Evolutionary conservation across 805 yeast genomes (phyloP), one percentile per base, ranked within the genome.

Genomic region (Candida verbasci): DNA sequence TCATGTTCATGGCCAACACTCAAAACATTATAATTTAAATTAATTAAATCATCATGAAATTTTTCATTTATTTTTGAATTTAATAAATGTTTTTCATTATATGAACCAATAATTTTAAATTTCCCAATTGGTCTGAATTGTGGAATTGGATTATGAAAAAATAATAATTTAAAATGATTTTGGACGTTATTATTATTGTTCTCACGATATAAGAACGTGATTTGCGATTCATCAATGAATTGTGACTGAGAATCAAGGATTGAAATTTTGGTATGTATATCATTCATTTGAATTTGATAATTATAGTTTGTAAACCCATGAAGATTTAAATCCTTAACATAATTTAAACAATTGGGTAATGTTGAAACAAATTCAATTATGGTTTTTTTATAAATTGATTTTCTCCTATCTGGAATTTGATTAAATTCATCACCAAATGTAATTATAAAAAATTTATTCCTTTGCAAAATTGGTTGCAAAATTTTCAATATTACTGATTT

Each of bases 1-100:
- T 60, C 65, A 42, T 67, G 72, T 42, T 67, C 72, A 41, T 67
- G 71, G 6, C 70, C 70, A 4, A 64, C 71, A 6, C 62, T 53
- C 1, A 65, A 57, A 5, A 52, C 69, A 24, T 60, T 48, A 43
- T 65, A 65, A 7, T 64, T 64, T 31, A 61, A 52, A 31, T 52
- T 51, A 26, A 56, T 45, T 18, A 66, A 50, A 40, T 67, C 72
- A 21, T 56, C 55, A 35, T 53, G 52, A 34, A 62, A 48, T 29
- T 53, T 47, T n/a, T 28, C 27, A 41, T 55, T 58, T 4, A 66
- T 56, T 5, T 47, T 45, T 8, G 61, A 45, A n/a, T 48, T 42
- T 28, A 67, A 47, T 2, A 52, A 51, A 32, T 60, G 69, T 41
- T 62, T 64, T 34, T 63, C 63, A 38, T 60, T 55, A 41, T 65